A percentile compares a stretch with the other conserved stretches of the same genome.
These are phyloP conservation scores for Hypoxylon fragiforme DNA, from an alignment of 495 filamentous ascomycete species.

Conservation along the genomic window DNA sequence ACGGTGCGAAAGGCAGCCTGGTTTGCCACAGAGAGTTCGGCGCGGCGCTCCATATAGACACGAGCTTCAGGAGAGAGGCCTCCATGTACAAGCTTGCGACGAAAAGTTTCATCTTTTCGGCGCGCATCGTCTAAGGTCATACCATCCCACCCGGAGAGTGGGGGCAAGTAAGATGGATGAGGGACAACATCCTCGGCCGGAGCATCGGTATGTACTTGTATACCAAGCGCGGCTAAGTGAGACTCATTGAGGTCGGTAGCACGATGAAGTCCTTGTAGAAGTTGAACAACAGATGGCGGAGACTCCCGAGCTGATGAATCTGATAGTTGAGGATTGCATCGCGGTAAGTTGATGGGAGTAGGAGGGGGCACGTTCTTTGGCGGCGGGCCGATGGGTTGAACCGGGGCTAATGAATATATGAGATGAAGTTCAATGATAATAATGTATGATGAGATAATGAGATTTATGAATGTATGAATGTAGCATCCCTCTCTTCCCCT, in stretches of 20 bases:
- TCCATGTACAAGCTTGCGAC: conserved; percentile 48
- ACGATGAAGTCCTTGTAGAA: conserved; percentile 53
- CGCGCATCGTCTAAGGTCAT: conserved; percentile 48
- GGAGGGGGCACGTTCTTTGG: conserved; percentile 55
- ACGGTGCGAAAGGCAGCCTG: conserved; percentile 55
- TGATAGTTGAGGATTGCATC: conserved; percentile 42
- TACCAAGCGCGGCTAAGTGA: conserved; percentile 55
- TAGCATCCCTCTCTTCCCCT: too few relatives aligned
- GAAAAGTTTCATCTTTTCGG: conserved; percentile 47
- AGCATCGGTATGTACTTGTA: conserved; percentile 52
- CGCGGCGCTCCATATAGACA: conserved; percentile 54
- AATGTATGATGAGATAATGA: too few relatives aligned
- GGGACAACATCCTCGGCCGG: conserved; percentile 50
- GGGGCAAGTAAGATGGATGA: conserved; percentile 50
- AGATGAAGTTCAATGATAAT: conserved; percentile 27
- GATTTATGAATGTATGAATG: too few relatives aligned
- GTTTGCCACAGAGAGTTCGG: conserved; percentile 55
- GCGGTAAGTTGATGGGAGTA: conserved; percentile 57
- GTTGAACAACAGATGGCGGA: conserved; percentile 41
- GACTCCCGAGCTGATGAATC: conserved; percentile 6
- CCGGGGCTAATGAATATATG: conserved; percentile 40
- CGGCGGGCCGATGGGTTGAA: conserved; percentile 32
- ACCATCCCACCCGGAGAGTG: conserved; percentile 50
- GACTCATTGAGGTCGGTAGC: conserved; percentile 48
- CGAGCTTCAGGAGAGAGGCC: conserved; percentile 54